A percentile compares a stretch with the other conserved stretches of the same genome.
These are phyloP conservation scores for Hura crepitans DNA, from an alignment of 441 rosid species.

Conservation along the genomic window DNA sequence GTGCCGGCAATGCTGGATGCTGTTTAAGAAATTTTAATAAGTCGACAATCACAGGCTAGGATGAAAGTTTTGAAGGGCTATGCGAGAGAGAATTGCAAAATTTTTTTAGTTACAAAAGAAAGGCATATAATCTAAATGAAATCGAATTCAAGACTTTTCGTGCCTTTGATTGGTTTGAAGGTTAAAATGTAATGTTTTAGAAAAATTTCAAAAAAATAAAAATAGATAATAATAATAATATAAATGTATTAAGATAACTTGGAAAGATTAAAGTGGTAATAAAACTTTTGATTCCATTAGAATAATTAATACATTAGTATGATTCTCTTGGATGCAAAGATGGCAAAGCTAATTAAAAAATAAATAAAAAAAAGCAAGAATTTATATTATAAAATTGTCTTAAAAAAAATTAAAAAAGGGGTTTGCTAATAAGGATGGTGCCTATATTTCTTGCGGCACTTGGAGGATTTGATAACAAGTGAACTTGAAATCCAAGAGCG, in stretches of 20 bases:
- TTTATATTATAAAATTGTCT: too few relatives aligned
- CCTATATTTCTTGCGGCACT: constrained; percentile 44
- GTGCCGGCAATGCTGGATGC: too few relatives aligned
- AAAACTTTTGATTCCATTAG: neutral
- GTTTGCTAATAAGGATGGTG: constrained; percentile 47
- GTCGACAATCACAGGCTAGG: too few relatives aligned
- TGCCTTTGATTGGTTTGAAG: too few relatives aligned
- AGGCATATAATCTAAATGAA: too few relatives aligned
- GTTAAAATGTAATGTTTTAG: too few relatives aligned
- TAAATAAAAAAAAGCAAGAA: neutral
- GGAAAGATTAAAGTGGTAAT: neutral
- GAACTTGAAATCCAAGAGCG: constrained; percentile 73
- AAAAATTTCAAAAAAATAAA: too few relatives aligned
- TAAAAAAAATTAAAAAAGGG: neutral
- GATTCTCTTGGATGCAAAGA: neutral
- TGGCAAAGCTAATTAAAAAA: neutral
- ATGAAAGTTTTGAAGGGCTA: too few relatives aligned
- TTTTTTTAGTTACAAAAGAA: too few relatives aligned
- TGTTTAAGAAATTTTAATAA: neutral
- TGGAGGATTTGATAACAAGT: constrained; percentile 44
- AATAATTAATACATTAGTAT: neutral
- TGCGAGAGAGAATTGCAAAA: too few relatives aligned
- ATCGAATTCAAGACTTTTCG: too few relatives aligned
- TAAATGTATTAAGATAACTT: neutral
- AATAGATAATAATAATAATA: too few relatives aligned